A percentile compares a stretch with the other conserved stretches of the same genome.
Conservation (phyloP, 371 early-diverging fungal species). For the Nematocida parisii region DNA sequence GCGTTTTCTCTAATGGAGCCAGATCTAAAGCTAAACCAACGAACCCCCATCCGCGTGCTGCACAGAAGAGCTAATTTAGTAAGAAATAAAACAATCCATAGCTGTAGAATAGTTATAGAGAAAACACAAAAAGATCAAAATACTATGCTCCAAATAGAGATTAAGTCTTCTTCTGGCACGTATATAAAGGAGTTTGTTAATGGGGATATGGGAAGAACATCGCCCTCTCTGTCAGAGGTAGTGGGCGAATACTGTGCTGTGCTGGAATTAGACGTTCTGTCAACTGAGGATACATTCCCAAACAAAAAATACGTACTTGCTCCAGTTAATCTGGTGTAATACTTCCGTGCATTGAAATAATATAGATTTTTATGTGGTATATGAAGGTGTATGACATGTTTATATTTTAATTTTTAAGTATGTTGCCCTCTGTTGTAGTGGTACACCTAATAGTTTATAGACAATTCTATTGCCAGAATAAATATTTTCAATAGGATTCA, state of each 20-base stretch:
- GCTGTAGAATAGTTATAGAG: constrained; percentile 48
- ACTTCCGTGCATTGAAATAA: background rate
- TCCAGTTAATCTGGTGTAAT: background rate
- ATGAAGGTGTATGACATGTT: no score
- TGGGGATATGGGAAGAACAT: constrained; percentile 84
- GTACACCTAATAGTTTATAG: no score
- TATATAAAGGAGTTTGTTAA: constrained; percentile 97
- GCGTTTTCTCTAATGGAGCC: background rate
- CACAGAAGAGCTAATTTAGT: constrained; percentile 68
- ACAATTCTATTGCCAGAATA: no score
- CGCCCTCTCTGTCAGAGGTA: constrained; percentile 76
- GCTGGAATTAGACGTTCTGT: constrained; percentile 78
- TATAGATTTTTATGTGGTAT: no score
- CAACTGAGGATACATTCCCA: constrained; percentile 71
- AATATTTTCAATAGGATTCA: no score
- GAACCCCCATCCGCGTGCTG: constrained; percentile 85
- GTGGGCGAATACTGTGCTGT: constrained; percentile 74
- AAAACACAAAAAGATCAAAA: constrained; percentile 71
- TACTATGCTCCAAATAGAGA: background rate
- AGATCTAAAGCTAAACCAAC: constrained; percentile 74
- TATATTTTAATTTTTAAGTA: no score
- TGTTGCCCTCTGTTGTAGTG: no score
- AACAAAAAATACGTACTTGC: background rate
- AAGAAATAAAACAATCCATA: constrained; percentile 54
- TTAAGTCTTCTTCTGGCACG: constrained; percentile 73